phyloP scores from a whole-genome alignment of 805 yeast species.

The Grigorovia jiainica region DNA sequence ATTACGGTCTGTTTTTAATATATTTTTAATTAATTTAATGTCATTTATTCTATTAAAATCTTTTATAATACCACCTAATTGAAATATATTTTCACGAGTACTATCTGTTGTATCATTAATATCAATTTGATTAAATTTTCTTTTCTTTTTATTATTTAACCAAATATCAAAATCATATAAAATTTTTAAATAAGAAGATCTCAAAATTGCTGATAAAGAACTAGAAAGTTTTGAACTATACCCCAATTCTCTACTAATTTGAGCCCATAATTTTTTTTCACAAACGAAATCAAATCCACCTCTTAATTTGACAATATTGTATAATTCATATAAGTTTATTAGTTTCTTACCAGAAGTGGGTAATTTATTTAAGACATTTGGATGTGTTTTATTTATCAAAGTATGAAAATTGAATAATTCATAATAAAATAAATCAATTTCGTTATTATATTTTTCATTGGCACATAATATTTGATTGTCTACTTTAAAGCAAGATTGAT shows the following conservation, averaged over 20 bases:
- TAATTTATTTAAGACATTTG: conserved; percentile 30
- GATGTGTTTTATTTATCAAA: conserved; percentile 4
- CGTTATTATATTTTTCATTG: conserved; percentile 30
- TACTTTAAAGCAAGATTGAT: conserved; percentile 20
- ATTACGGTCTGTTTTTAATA: no score
- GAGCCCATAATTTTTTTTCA: conserved; percentile 66
- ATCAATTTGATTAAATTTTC: background rate
- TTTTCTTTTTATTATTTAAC: background rate
- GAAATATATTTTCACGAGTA: no score
- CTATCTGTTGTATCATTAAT: no score
- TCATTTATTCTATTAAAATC: no score
- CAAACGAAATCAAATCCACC: conserved; percentile 66
- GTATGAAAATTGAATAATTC: conserved; percentile 37
- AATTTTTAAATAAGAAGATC: conserved; percentile 46
- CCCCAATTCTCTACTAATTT: conserved; percentile 72
- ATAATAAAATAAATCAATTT: conserved; percentile 39
- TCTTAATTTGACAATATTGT: conserved; percentile 46
- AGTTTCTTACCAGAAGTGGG: conserved; percentile 62
- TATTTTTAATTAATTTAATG: no score
- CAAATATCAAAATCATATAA: conserved; percentile 26
- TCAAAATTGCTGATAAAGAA: conserved; percentile 57
- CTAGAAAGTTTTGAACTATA: conserved; percentile 64
- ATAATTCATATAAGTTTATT: conserved; percentile 52
- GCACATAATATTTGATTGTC: conserved; percentile 22
- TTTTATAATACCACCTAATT: no score